Conservation (phyloP, 2,329 filamentous ascomycete species). For the Pezicula rhizophila region DNA sequence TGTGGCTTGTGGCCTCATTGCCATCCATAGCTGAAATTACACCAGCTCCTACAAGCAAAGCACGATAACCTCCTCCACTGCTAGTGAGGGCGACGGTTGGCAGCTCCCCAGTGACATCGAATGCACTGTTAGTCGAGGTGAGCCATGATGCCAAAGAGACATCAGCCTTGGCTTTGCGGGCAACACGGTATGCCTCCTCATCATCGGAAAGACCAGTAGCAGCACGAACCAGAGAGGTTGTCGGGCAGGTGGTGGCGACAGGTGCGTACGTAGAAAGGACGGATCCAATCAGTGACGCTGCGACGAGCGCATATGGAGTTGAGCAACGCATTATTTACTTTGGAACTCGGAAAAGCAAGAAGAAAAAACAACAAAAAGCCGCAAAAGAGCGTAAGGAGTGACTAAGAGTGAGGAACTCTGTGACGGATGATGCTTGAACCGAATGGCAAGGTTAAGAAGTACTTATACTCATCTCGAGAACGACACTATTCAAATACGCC, state of each 20-base stretch:
- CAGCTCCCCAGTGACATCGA: conserved; percentile 4
- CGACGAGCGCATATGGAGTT: not conserved
- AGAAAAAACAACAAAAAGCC: not conserved
- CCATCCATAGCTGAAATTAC: conserved; percentile 22
- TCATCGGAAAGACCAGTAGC: conserved; percentile 7
- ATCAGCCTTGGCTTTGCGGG: conserved; percentile 8
- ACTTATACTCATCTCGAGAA: too few relatives aligned
- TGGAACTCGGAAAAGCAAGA: not conserved
- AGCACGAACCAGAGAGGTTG: conserved; percentile 4
- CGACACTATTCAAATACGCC: too few relatives aligned
- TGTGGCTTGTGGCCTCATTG: conserved; percentile 8
- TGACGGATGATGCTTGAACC: not conserved
- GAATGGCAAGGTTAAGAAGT: too few relatives aligned
- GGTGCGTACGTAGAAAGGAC: conserved; percentile 4
- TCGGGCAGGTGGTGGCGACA: conserved; percentile 5
- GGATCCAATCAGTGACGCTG: not conserved
- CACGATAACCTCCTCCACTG: conserved; percentile 26
- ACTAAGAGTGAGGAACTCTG: not conserved
- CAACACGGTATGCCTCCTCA: conserved; percentile 6
- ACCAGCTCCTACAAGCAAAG: conserved; percentile 25
- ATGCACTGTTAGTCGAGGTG: conserved; percentile 1
- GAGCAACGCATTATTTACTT: not conserved
- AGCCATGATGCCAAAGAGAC: conserved; percentile 5
- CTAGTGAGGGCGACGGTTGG: conserved; percentile 20
- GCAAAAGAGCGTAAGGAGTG: not conserved